Evolutionary conservation across 768 basidiomycete genomes (phyloP), one percentile per base, ranked within the genome.

Genomic region (Russula sp.): DNA sequence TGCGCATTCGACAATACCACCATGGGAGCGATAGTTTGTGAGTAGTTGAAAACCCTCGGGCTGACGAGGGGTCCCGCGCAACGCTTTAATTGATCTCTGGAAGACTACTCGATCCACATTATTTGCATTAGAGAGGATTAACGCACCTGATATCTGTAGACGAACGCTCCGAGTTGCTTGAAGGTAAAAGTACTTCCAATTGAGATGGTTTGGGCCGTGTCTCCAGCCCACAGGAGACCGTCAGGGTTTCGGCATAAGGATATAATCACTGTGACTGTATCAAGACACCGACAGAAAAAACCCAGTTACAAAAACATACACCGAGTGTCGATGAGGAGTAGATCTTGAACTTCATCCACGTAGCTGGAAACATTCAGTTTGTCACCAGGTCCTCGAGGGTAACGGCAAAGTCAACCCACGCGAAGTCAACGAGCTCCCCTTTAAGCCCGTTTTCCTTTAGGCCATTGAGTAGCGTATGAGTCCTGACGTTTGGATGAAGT

Each of bases 131-230:
- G 11, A 13, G 13, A 36, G 36, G 11, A 36, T 36, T 36, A 4
- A 36, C 36, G 36, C 36, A 36, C 89, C 75, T 90, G 87, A 1
- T 84, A 71, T 48, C 84, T 79, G 62, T 80, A 83, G 32, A 88
- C 67, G 65, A 87, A 88, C 0, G 89, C 82, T 70, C 85, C 89
- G 53, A 91, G 71, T 50, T 89, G 87, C 59, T 86, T 76, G 71
- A 91, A 91, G 9, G 84, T 76, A 67, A 91, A 91, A 0, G 86
- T 80, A 65, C 86, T 88, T 3, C 89, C 89, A 0, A 82, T 80
- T 0, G 87, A 84, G 46, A 91, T 90, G 0, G 89, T 87, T 67
- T 91, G 89, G 0, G 89, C 88, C 0, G 89, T 90, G 69, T 91
- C 89, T 0, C 90, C 89, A 2, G 88, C 89, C 86, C 87, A 90